Conservation (phyloP, 306 rosid genomes). For the Pterocarpus macrocarpus region DNA sequence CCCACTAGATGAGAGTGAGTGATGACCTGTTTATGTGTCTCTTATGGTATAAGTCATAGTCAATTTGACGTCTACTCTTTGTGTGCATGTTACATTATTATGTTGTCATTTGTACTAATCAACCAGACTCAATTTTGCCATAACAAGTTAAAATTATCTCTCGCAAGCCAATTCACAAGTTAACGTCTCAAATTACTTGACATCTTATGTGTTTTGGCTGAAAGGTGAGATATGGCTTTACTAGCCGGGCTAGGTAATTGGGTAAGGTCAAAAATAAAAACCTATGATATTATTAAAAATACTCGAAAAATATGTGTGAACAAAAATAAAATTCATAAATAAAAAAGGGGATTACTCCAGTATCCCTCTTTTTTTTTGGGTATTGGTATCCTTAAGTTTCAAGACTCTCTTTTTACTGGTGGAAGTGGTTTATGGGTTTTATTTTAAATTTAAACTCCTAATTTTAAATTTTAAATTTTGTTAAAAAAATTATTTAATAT, state of each 20-base stretch:
- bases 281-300: no score
- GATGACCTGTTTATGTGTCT: not conserved
- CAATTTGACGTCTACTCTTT: not conserved
- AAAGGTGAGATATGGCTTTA: not conserved
- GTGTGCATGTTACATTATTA: not conserved
- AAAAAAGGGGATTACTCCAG: no score
- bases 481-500: no score
- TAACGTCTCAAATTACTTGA: not conserved
- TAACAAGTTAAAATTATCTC: not conserved
- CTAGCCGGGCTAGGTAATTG: not conserved
- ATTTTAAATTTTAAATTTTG: no score
- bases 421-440: no score
- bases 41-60: not conserved
- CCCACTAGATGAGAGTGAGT: not conserved
- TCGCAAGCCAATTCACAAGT: not conserved
- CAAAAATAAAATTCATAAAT: no score
- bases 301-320: no score
- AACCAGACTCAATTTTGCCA: not conserved
- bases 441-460: no score
- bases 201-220: not conserved
- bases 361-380: no score
- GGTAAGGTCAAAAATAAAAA: not conserved
- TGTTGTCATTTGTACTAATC: constrained; percentile 1
- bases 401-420: no score
- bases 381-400: no score